A percentile compares a stretch with the other conserved stretches of the same genome.
These are phyloP conservation scores for Chrysoporthe cubensis DNA, from an alignment of 2,329 filamentous ascomycete species.

Conservation along the genomic window DNA sequence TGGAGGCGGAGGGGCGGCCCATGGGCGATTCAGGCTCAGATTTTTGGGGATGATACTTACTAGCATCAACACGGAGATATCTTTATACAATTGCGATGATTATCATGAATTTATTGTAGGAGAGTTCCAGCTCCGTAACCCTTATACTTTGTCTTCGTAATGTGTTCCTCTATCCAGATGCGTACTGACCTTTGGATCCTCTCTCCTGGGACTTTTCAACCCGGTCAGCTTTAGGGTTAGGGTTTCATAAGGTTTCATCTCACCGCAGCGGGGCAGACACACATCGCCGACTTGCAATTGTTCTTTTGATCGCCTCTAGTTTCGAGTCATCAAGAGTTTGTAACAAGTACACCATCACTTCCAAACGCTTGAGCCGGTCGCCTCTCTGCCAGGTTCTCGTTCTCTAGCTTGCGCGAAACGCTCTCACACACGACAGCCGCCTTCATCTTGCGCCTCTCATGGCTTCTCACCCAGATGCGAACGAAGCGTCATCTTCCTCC, in stretches of 20 bases:
- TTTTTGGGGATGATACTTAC: background rate
- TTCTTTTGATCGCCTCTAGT: background rate
- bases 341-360: background rate
- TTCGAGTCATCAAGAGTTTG: background rate
- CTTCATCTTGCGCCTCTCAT: background rate
- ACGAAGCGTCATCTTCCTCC: conserved; percentile 22
- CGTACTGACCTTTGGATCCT: background rate
- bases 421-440: background rate
- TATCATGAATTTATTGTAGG: no score
- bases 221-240: background rate
- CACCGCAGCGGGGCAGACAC: background rate
- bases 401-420: background rate
- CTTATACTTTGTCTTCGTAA: background rate
- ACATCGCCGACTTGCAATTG: background rate
- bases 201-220: background rate
- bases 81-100: background rate
- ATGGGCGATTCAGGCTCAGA: background rate
- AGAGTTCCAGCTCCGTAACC: background rate
- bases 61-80: background rate
- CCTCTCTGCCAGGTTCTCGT: background rate
- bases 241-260: background rate
- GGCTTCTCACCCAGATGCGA: conserved; percentile 8
- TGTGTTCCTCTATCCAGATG: background rate
- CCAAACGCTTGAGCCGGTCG: background rate
- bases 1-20: background rate